Evolutionary conservation across 768 basidiomycete species (phyloP).

Genomic region (Gautieria morchelliformis): DNA sequence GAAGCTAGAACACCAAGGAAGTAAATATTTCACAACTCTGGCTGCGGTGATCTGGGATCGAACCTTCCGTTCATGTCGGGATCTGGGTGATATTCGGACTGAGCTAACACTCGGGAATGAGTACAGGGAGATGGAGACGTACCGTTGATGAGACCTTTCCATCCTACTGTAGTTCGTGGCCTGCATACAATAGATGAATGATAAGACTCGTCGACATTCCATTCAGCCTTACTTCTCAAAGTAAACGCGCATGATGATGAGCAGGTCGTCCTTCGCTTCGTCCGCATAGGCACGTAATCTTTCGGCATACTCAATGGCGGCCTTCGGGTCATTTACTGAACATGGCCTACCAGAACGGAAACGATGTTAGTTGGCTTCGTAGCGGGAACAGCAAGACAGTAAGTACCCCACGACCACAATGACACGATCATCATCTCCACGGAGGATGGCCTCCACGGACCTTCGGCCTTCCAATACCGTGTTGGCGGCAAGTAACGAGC

Average conservation of each 20-base stretch:
- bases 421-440: slow-evolving; percentile 85
- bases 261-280: slow-evolving; percentile 68
- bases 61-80: slow-evolving; percentile 74
- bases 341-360: slow-evolving; percentile 53
- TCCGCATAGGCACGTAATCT: slow-evolving; percentile 75
- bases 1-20: slow-evolving; percentile 37
- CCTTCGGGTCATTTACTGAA: slow-evolving; percentile 84
- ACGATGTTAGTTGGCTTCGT: background rate
- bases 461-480: slow-evolving; percentile 83
- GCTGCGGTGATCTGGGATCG: background rate
- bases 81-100: slow-evolving; percentile 26
- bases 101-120: background rate
- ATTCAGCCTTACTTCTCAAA: slow-evolving; percentile 64
- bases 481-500: slow-evolving; percentile 71
- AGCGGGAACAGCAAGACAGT: slow-evolving; percentile 15
- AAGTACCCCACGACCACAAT: slow-evolving; percentile 80
- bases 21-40: no score
- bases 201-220: background rate
- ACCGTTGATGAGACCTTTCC: slow-evolving; percentile 97
- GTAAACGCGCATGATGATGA: slow-evolving; percentile 97
- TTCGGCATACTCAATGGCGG: slow-evolving; percentile 81
- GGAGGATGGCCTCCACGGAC: slow-evolving; percentile 67
- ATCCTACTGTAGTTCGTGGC: slow-evolving; percentile 90
- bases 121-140: background rate
- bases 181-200: background rate